Base-by-base conservation (phyloP, 768 basidiomycete species). In the Chlorophyllum brunneum region DNA sequence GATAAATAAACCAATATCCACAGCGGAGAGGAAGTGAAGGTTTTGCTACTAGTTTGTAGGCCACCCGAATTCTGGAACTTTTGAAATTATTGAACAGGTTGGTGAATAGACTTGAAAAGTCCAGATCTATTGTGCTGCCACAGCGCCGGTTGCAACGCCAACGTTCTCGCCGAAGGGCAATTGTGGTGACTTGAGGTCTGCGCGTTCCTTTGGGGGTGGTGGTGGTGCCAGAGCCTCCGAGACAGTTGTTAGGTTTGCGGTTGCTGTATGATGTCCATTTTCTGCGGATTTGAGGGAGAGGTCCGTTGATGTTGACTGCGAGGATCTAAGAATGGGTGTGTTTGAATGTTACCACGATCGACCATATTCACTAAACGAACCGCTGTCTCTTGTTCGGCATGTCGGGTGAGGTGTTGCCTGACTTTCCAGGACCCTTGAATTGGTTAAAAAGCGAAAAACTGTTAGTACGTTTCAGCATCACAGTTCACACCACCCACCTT, bases 321-420 rank as follows among this genome's bases (percentile, higher is more conserved):
- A 76, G 54, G 80, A 82, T 65, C 80, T 82, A 63, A 60, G 56
- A 61, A 57, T 55, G 31, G 50, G 49, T 44, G 57, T 61, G 61
- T 59, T 54, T 61, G 46, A 48, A 54, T 50, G 55, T 41, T 56
- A 66, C 58, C 61, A 54, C 55, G 56, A 60, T 48, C 54, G 61
- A 56, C 43, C 51, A 49, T 61, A 59, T 56, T 62, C 57, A 61
- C 64, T 61, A 60, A 61, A 83, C 83, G 71, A 72, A 88, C 86
- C 85, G 84, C 81, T 81, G 80, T 65, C 85, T 86, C 76, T 89
- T 89, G 63, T 85, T 84, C n/a, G 87, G 86, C 70, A 81, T 72
- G 54, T 88, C 86, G 8, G 84, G 79, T 5, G 85, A 82, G 4
- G 77, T 70, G 55, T 85, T 76, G 56, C 68, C 76, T 27, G 83